Conservation (phyloP, 768 basidiomycete species). For the Mycena rosella region DNA sequence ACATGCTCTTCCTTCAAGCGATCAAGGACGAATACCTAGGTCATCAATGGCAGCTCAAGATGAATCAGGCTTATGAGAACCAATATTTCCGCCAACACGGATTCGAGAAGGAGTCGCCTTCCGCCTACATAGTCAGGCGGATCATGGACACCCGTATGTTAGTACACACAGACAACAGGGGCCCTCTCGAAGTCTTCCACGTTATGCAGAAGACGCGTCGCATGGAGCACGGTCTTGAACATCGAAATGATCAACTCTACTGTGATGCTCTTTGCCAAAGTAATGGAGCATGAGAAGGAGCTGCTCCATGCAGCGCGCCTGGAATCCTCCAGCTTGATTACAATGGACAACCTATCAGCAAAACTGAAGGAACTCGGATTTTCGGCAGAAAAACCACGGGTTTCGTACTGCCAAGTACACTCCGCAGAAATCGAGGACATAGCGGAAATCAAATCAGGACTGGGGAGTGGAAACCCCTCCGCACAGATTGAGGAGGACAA, state of each 20-base stretch:
- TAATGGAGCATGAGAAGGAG: neutral
- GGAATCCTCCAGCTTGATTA: neutral
- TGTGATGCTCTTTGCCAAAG: neutral
- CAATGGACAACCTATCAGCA: neutral
- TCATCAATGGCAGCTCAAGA: neutral
- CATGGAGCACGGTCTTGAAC: neutral
- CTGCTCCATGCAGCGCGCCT: neutral
- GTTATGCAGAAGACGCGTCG: conserved; percentile 12
- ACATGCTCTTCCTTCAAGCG: neutral
- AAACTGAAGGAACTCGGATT: too few species aligned
- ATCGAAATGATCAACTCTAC: neutral
- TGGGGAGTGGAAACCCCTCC: neutral
- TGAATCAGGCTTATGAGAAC: neutral
- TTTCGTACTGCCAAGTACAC: too few species aligned
- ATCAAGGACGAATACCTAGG: neutral
- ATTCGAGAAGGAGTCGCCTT: neutral
- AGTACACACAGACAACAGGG: neutral
- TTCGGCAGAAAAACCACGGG: too few species aligned
- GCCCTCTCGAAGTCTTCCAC: neutral
- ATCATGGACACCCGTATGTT: conserved; percentile 9
- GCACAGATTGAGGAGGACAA: neutral
- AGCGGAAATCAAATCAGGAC: too few species aligned
- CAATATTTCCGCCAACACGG: neutral
- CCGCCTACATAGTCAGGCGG: neutral
- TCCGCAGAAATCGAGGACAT: too few species aligned